A percentile compares a stretch with the other conserved stretches of the same genome.
phyloP scores from a whole-genome alignment of 495 filamentous ascomycete species.

The Xylaria bambusicola region DNA sequence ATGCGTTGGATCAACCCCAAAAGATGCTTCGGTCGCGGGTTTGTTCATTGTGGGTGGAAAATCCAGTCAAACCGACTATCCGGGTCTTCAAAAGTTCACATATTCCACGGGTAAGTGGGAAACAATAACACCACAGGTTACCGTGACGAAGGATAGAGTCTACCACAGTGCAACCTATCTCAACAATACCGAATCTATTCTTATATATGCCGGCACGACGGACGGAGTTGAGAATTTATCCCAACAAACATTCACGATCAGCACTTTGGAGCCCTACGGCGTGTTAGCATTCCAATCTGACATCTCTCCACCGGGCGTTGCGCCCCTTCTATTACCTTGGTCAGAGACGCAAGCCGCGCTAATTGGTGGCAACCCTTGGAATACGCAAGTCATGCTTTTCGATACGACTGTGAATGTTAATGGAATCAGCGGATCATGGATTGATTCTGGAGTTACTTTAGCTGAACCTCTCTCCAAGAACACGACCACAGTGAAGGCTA shows the following conservation, averaged over 20 bases:
- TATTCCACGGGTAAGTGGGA: constrained; percentile 80
- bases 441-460: constrained; percentile 61
- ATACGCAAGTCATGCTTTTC: constrained; percentile 69
- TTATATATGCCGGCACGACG: constrained; percentile 79
- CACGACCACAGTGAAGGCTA: constrained; percentile 52
- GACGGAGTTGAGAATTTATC: constrained; percentile 56
- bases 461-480: constrained; percentile 58
- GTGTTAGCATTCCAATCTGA: constrained; percentile 55
- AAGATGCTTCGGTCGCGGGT: constrained; percentile 53
- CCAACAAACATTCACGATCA: constrained; percentile 75
- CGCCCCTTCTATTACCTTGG: constrained; percentile 78
- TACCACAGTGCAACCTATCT: constrained; percentile 79
- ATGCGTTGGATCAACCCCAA: constrained; percentile 71
- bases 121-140: constrained; percentile 53
- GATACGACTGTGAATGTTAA: constrained; percentile 28
- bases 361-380: constrained; percentile 70
- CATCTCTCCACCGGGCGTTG: constrained; percentile 59
- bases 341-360: constrained; percentile 69
- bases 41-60: constrained; percentile 87
- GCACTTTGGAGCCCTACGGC: constrained; percentile 59
- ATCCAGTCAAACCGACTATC: constrained; percentile 55
- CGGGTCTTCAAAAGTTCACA: constrained; percentile 81
- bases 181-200: constrained; percentile 65
- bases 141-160: constrained; percentile 66
- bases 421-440: constrained; percentile 57